phyloP scores from a whole-genome alignment of 2,329 filamentous ascomycete genomes.

The Endoconidiophora polonica region DNA sequence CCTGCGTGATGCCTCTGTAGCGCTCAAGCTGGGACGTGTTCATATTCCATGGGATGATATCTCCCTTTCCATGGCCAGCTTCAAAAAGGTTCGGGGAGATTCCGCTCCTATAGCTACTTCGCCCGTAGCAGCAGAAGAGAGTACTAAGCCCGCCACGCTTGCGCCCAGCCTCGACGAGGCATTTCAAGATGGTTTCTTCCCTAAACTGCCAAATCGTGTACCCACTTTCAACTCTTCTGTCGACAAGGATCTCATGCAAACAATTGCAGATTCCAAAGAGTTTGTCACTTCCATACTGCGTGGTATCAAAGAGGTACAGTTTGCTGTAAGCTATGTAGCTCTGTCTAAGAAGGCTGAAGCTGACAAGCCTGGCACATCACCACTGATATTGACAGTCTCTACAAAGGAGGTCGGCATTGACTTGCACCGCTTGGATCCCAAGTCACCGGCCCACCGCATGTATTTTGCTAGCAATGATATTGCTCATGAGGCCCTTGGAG shows the following conservation, averaged over 20 bases:
- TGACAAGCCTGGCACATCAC: conserved; percentile 46
- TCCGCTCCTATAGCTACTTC: neutral
- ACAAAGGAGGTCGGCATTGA: conserved; percentile 96
- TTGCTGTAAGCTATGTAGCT: conserved; percentile 81
- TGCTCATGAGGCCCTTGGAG: conserved; percentile 84
- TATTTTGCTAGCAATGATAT: conserved; percentile 89
- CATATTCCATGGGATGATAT: conserved; percentile 86
- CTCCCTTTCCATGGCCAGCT: conserved; percentile 51
- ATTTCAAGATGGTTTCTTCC: conserved; percentile 7
- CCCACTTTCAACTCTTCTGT: conserved; percentile 11
- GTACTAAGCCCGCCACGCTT: neutral
- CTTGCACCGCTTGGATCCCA: conserved; percentile 75
- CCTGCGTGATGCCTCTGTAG: conserved; percentile 74
- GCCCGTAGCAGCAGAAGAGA: neutral
- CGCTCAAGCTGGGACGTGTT: conserved; percentile 77
- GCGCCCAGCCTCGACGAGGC: conserved; percentile 22
- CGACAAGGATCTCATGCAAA: conserved; percentile 46
- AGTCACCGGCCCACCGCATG: conserved; percentile 91
- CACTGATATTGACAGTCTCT: conserved; percentile 57
- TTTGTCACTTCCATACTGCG: conserved; percentile 79
- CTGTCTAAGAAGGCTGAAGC: conserved; percentile 64
- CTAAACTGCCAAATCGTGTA: conserved; percentile 7
- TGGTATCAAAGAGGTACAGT: conserved; percentile 91
- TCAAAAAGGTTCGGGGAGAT: conserved; percentile 46
- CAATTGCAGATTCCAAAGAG: conserved; percentile 81